Evolutionary conservation across 495 filamentous ascomycete genomes (phyloP).

Genomic region (Delitschia confertaspora): DNA sequence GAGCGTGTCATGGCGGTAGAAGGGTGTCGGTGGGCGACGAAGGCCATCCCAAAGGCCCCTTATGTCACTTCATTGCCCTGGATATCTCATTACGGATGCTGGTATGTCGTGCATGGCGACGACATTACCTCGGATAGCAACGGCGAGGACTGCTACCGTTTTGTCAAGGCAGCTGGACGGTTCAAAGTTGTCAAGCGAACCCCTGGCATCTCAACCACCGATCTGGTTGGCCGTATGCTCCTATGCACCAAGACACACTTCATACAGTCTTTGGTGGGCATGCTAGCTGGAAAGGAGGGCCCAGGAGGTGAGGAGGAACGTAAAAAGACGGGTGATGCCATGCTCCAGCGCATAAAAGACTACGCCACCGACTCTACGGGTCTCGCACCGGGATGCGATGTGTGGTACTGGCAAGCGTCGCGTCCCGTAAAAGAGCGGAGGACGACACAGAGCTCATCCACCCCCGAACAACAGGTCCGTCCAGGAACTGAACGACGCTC

Average conservation of each 20-base stretch:
- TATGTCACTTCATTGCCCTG: constrained; percentile 91
- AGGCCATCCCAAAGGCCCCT: constrained; percentile 72
- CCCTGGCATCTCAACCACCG: constrained; percentile 91
- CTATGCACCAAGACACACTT: constrained; percentile 85
- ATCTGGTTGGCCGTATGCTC: constrained; percentile 94
- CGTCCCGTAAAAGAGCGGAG: constrained; percentile 43
- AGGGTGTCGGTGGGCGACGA: constrained; percentile 88
- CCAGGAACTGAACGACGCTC: background rate
- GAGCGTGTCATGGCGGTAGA: constrained; percentile 75
- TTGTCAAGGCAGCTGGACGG: constrained; percentile 80
- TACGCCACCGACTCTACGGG: constrained; percentile 84
- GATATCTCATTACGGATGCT: constrained; percentile 90
- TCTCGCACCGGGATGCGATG: constrained; percentile 58
- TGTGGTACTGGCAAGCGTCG: constrained; percentile 66
- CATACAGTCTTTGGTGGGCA: constrained; percentile 59
- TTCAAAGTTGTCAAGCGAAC: constrained; percentile 96
- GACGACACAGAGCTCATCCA: constrained; percentile 15
- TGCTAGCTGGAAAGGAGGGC: constrained; percentile 65
- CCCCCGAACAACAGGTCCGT: too few relatives aligned
- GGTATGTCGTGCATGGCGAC: constrained; percentile 86
- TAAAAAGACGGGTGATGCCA: constrained; percentile 47
- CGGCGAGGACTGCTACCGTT: constrained; percentile 93
- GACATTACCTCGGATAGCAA: constrained; percentile 78
- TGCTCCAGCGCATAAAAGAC: constrained; percentile 63
- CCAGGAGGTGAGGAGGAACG: constrained; percentile 58